These are phyloP conservation scores for Krasilnikovozyma curviuscula DNA, from an alignment of 768 basidiomycete species.

Conservation along the genomic window DNA sequence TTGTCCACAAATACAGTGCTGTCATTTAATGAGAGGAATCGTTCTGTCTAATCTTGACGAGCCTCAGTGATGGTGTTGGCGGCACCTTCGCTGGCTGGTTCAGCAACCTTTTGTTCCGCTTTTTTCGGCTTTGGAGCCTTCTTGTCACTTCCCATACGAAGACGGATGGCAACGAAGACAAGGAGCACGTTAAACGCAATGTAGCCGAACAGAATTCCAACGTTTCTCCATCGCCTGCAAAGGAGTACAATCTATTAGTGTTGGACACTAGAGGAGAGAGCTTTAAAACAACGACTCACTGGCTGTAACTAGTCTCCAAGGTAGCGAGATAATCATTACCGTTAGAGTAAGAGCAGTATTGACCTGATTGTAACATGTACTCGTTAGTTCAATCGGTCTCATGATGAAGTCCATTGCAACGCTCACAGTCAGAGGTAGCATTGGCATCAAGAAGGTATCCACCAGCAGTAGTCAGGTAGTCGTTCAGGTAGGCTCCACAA, in stretches of 20 bases:
- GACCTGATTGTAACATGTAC: not conserved
- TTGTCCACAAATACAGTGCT: no score
- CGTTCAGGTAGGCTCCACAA: conserved; percentile 13
- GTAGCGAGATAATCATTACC: conserved; percentile 16
- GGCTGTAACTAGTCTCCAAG: conserved; percentile 12
- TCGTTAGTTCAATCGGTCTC: no score
- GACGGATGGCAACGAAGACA: conserved; percentile 10
- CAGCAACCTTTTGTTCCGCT: no score
- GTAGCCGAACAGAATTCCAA: conserved; percentile 7
- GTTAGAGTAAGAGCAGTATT: no score
- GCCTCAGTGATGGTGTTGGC: no score
- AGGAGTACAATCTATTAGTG: not conserved
- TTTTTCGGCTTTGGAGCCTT: no score
- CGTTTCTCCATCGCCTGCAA: not conserved
- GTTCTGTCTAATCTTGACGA: no score
- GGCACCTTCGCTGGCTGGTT: no score
- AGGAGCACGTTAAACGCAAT: conserved; percentile 14
- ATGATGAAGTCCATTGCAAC: conserved; percentile 1
- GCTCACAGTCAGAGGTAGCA: conserved; percentile 7
- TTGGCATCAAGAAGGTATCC: conserved; percentile 15
- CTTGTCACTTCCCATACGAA: no score
- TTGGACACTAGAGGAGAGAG: not conserved
- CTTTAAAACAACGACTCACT: conserved; percentile 12
- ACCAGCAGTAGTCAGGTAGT: conserved; percentile 5
- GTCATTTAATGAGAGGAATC: no score